These are phyloP conservation scores for Ophiosphaerella narmari DNA, from an alignment of 2,329 filamentous ascomycete species.

Conservation along the genomic window DNA sequence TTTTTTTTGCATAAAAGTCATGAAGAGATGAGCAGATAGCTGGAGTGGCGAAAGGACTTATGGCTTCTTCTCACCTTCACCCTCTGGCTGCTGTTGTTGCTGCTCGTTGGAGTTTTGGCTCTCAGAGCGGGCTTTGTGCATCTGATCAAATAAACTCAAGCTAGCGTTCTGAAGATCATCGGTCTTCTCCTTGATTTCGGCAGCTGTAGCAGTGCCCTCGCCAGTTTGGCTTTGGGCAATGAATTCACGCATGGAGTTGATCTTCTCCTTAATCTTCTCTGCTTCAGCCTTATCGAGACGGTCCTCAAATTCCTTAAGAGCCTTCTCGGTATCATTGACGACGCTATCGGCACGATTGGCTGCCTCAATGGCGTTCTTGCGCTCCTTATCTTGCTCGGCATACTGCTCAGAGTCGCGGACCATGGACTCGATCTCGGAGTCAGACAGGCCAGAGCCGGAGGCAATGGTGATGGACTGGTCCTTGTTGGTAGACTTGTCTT, in stretches of 20 bases:
- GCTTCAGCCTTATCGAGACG: slow-evolving; percentile 96
- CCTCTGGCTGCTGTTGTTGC: slow-evolving; percentile 51
- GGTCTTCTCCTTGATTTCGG: slow-evolving; percentile 97
- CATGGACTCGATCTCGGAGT: slow-evolving; percentile 95
- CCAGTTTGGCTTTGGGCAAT: slow-evolving; percentile 93
- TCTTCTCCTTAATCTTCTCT: slow-evolving; percentile 93
- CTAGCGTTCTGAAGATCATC: slow-evolving; percentile 96
- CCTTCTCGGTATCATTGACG: slow-evolving; percentile 97
- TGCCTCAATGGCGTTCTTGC: slow-evolving; percentile 91
- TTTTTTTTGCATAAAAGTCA: slow-evolving; percentile 28
- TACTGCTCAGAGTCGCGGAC: slow-evolving; percentile 98
- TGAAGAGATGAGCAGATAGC: slow-evolving; percentile 24
- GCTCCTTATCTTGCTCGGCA: slow-evolving; percentile 92
- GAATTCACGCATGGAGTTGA: slow-evolving; percentile 80
- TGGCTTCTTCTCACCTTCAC: slow-evolving; percentile 75
- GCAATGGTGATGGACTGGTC: slow-evolving; percentile 99
- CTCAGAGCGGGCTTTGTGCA: slow-evolving; percentile 92
- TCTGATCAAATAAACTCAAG: slow-evolving; percentile 98
- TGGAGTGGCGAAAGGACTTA: slow-evolving; percentile 44
- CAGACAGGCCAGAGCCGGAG: slow-evolving; percentile 94
- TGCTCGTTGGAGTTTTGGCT: slow-evolving; percentile 50
- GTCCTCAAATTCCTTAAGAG: slow-evolving; percentile 93
- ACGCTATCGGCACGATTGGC: slow-evolving; percentile 98
- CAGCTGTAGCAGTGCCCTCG: slow-evolving; percentile 81
- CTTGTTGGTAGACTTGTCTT: slow-evolving; percentile 99